phyloP scores from a whole-genome alignment of 148 eudicot species.

The Fagopyrum tataricum region DNA sequence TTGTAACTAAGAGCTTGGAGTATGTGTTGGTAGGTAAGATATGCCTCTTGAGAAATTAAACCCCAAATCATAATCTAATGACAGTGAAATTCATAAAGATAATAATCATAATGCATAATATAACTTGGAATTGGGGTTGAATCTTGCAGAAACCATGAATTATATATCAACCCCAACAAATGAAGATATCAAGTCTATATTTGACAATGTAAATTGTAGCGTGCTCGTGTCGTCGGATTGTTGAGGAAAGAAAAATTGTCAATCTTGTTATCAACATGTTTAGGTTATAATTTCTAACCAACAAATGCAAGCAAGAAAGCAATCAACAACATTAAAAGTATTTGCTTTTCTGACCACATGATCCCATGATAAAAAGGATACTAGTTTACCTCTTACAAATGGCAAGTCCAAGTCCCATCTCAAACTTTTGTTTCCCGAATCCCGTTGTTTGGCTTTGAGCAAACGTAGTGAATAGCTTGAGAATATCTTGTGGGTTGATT shows the following conservation, averaged over 20 bases:
- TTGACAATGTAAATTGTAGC: constrained; percentile 60
- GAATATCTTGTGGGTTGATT: too few species aligned
- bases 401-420: too few species aligned
- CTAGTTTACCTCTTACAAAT: too few species aligned
- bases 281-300: neutral
- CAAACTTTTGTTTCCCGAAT: too few species aligned
- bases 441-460: too few species aligned
- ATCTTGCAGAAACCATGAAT: constrained; percentile 63
- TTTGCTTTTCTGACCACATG: too few species aligned
- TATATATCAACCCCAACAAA: constrained; percentile 35
- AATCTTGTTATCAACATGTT: neutral
- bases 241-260: neutral
- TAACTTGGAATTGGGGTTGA: constrained; percentile 45
- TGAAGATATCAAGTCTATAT: constrained; percentile 32
- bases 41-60: constrained; percentile 43
- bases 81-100: neutral
- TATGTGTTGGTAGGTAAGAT: constrained; percentile 44
- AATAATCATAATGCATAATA: too few species aligned
- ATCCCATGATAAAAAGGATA: too few species aligned
- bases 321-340: too few species aligned
- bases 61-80: neutral
- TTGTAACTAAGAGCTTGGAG: constrained; percentile 47
- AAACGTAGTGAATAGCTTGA: too few species aligned
- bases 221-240: constrained; percentile 77
- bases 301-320: neutral